Evolutionary conservation across 371 early-diverging fungal species (phyloP).

Genomic region (Paraphysoderma sedebokerense): DNA sequence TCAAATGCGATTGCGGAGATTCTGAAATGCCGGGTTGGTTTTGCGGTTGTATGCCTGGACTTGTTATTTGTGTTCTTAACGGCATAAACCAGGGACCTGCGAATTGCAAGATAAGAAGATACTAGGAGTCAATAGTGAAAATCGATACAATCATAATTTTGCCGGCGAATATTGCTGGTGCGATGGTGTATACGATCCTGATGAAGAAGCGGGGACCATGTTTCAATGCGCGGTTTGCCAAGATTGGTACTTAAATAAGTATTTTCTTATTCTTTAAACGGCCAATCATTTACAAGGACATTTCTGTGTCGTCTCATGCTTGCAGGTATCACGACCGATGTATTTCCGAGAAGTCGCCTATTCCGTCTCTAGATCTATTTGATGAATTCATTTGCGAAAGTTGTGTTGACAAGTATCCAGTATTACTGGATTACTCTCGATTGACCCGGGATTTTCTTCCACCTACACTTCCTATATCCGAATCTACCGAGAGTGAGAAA

Average conservation of each 20-base stretch:
- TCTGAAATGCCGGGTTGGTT: constrained; percentile 16
- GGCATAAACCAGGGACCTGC: constrained; percentile 8
- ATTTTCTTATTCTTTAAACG: constrained; percentile 2
- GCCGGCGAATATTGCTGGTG: constrained; percentile 68
- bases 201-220: constrained; percentile 54
- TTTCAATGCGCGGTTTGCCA: constrained; percentile 68
- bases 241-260: constrained; percentile 24
- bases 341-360: constrained; percentile 39
- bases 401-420: constrained; percentile 42
- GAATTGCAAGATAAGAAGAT: constrained; percentile 14
- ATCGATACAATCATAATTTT: constrained; percentile 65
- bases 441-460: constrained; percentile 14
- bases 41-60: constrained; percentile 8
- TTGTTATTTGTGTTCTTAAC: not conserved
- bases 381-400: constrained; percentile 62
- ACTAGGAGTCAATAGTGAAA: constrained; percentile 29
- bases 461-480: constrained; percentile 14
- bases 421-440: not conserved
- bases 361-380: constrained; percentile 46
- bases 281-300: not conserved
- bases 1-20: constrained; percentile 75
- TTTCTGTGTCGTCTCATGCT: not conserved
- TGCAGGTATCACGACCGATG: constrained; percentile 61
- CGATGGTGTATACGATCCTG: constrained; percentile 47
- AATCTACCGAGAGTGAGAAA: constrained; percentile 1